These are phyloP conservation scores for Astrothelium subdiscretum DNA, from an alignment of 495 filamentous ascomycete genomes.

Conservation along the genomic window DNA sequence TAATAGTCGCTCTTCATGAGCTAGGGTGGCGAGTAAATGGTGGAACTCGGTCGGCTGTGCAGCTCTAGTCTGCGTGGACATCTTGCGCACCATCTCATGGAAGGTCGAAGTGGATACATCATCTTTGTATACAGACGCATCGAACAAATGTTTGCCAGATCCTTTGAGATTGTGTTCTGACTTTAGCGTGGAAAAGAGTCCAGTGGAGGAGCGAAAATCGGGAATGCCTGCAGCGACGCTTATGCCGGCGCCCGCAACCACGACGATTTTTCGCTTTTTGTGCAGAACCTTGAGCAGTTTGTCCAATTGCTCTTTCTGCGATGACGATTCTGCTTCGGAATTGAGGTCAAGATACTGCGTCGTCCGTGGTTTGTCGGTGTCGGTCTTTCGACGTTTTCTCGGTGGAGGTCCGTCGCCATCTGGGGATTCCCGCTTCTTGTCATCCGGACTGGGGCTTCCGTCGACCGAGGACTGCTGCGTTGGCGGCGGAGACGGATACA, in stretches of 20 bases:
- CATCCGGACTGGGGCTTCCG: constrained; percentile 25
- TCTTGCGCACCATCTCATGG: constrained; percentile 86
- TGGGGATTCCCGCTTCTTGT: constrained; percentile 13
- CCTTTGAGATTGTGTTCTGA: constrained; percentile 82
- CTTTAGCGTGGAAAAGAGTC: constrained; percentile 73
- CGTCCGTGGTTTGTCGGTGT: constrained; percentile 55
- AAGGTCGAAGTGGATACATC: constrained; percentile 77
- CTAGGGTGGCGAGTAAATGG: constrained; percentile 80
- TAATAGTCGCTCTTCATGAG: constrained; percentile 78
- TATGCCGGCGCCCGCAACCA: constrained; percentile 92
- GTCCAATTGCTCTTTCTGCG: constrained; percentile 39
- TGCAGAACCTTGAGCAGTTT: constrained; percentile 64
- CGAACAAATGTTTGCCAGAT: constrained; percentile 90
- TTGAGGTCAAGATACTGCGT: constrained; percentile 65
- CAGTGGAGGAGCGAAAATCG: constrained; percentile 85
- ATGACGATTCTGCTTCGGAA: constrained; percentile 30
- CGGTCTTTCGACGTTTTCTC: constrained; percentile 58
- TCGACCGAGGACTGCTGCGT: constrained; percentile 40
- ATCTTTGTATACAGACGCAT: constrained; percentile 92
- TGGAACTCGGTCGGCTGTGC: constrained; percentile 85
- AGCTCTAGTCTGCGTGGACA: constrained; percentile 60
- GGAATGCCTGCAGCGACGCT: constrained; percentile 94
- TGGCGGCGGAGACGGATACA: constrained; percentile 45
- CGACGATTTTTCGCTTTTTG: constrained; percentile 88
- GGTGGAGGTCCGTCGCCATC: constrained; percentile 43